These are phyloP conservation scores for Lentinula guzmanii DNA, from an alignment of 768 basidiomycete species.

Conservation along the genomic window DNA sequence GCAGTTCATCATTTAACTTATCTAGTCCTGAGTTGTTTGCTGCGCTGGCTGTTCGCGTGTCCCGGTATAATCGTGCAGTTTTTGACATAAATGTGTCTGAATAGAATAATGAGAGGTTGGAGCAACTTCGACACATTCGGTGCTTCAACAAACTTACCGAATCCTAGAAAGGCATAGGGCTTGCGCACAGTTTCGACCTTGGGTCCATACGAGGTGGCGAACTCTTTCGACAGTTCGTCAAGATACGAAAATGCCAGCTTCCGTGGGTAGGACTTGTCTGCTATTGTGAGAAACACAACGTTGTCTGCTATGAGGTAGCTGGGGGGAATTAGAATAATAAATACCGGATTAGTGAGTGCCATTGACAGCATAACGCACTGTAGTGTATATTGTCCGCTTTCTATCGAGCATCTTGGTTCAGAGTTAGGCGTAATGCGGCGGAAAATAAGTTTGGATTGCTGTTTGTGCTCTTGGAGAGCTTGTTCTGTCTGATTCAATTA, in stretches of 20 bases:
- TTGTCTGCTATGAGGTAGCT: conserved; percentile 95
- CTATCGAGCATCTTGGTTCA: conserved; percentile 95
- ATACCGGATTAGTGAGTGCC: conserved; percentile 4
- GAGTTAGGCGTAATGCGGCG: conserved; percentile 90
- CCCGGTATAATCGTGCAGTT: conserved; percentile 90
- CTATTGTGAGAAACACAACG: conserved; percentile 92
- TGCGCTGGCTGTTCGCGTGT: conserved; percentile 81
- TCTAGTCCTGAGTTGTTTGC: conserved; percentile 65
- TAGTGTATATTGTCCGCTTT: conserved; percentile 90
- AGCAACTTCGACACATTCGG: background rate
- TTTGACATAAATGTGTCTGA: conserved; percentile 98
- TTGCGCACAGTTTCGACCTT: conserved; percentile 90
- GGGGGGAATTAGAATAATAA: conserved; percentile 7
- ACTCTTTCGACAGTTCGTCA: conserved; percentile 96
- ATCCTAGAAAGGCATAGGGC: conserved; percentile 99
- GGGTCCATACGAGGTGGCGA: conserved; percentile 84
- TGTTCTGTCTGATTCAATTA: conserved; percentile 71
- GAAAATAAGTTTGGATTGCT: conserved; percentile 96
- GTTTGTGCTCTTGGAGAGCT: conserved; percentile 93
- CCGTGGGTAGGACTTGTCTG: conserved; percentile 94
- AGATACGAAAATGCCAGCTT: conserved; percentile 97
- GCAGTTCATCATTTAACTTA: conserved; percentile 90
- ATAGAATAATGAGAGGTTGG: background rate
- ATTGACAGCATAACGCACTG: conserved; percentile 57
- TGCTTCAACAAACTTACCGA: conserved; percentile 54